A percentile compares a stretch with the other conserved stretches of the same genome.
Evolutionary conservation across 2,329 filamentous ascomycete genomes (phyloP).

Genomic region (Lachnellula suecica): DNA sequence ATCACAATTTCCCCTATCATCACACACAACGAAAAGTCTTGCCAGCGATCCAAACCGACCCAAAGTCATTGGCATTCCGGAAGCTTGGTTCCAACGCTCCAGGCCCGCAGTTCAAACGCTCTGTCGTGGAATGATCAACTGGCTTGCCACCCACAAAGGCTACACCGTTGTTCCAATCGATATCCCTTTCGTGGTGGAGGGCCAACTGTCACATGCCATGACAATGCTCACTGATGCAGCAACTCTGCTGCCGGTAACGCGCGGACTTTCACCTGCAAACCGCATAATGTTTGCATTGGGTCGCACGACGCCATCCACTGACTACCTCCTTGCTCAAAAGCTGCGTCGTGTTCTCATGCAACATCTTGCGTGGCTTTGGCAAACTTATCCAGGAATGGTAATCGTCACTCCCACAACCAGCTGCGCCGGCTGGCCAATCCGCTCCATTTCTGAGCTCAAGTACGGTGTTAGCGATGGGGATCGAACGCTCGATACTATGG

Average conservation of each 20-base stretch:
- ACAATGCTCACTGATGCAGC: conserved; percentile 73
- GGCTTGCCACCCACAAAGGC: conserved; percentile 48
- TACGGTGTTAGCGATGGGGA: conserved; percentile 77
- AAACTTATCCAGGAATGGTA: conserved; percentile 68
- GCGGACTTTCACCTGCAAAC: conserved; percentile 54
- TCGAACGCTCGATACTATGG: conserved; percentile 71
- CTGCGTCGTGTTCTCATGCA: conserved; percentile 75
- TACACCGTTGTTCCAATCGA: conserved; percentile 57
- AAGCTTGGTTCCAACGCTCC: conserved; percentile 67
- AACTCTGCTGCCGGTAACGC: conserved; percentile 29
- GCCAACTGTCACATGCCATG: conserved; percentile 73
- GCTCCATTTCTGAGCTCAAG: conserved; percentile 53
- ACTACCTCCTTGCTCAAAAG: conserved; percentile 71
- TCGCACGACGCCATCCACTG: conserved; percentile 60
- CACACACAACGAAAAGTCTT: conserved; percentile 23
- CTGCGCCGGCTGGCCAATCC: conserved; percentile 68
- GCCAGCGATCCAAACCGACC: background rate
- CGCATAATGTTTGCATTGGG: conserved; percentile 67
- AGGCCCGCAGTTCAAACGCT: conserved; percentile 60
- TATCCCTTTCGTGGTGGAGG: conserved; percentile 65
- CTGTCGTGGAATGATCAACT: conserved; percentile 61
- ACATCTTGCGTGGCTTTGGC: conserved; percentile 71
- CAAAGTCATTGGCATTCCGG: conserved; percentile 59
- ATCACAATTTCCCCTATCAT: conserved; percentile 59
- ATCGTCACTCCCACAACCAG: conserved; percentile 78